Base-by-base conservation (phyloP, 371 early-diverging fungal genomes). In the Catenaria anguillulae region DNA sequence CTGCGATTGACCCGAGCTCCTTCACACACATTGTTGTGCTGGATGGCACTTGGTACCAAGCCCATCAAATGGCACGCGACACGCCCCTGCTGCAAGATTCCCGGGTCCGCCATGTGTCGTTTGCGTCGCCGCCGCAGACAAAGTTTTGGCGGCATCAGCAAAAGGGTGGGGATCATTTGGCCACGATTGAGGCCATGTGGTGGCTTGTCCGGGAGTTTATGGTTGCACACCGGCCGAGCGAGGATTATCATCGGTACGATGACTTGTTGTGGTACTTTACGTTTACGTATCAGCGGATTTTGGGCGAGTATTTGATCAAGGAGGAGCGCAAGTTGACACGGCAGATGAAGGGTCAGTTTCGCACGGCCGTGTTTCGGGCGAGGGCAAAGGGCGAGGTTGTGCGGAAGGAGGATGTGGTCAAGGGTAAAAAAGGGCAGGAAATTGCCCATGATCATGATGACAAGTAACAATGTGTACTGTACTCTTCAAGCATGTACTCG, bases 111-210 rank as follows among this genome's bases (percentile, higher is more conserved):
- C 58, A 58, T 31, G 58, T 58, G 19, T 17, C 58, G 2, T 58
- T 58, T 58, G 40, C 42, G 12, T 8, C n/a, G n/a, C 58, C 58
- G 36, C 58, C 58, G 0, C 31, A 58, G 36, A 58, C 58, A 0
- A 33, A 33, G 43, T 58, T 40, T 36, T 58, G 58, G 58, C 58
- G 58, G 29, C 36, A 24, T 21, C 58, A 58, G 31, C 36, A 58
- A 36, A 58, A 58, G 43, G n/a, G 36, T 24, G 36, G 24, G 40
- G 24, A 58, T 13, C 58, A 58, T 21, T 31, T 58, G 1, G 58
- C 58, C 24, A 58, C 58, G 19, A 58, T 58, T 31, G 58, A 58
- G 43, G 58, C 58, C 26, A 42, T 58, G 36, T 58, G 58, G 58
- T 58, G 58, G 58, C 42, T 58, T 34, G 10, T 58, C 12, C 36